phyloP scores from a whole-genome alignment of 2,329 filamentous ascomycete species.

The Aspergillus hiratsukae region DNA sequence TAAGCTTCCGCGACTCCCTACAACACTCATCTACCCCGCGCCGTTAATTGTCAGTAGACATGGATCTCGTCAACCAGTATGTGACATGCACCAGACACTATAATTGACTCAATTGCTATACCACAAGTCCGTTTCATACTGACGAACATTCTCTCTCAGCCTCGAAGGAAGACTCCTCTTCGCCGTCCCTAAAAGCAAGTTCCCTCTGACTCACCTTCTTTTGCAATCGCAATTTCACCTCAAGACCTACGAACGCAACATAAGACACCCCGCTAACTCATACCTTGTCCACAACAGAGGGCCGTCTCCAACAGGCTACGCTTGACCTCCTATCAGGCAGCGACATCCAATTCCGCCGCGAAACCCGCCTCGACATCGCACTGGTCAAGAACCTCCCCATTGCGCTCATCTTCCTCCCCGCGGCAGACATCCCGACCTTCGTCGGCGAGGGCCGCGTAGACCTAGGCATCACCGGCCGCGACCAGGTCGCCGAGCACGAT shows the following conservation, averaged over 20 bases:
- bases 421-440: constrained; percentile 95
- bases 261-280: constrained; percentile 8
- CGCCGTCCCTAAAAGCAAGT: constrained; percentile 95
- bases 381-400: constrained; percentile 96
- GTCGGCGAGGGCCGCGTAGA: constrained; percentile 92
- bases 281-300: constrained; percentile 57
- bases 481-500: constrained; percentile 90
- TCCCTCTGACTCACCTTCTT: constrained; percentile 17
- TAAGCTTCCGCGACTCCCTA: neutral
- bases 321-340: constrained; percentile 88
- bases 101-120: constrained; percentile 1
- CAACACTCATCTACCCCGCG: constrained; percentile 17
- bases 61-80: constrained; percentile 62
- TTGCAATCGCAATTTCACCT: neutral
- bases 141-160: constrained; percentile 49
- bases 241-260: neutral
- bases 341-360: constrained; percentile 93
- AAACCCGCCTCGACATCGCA: constrained; percentile 93
- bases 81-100: constrained; percentile 20
- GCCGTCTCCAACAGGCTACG: constrained; percentile 79
- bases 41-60: constrained; percentile 26
- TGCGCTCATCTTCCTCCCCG: constrained; percentile 93
- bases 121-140: constrained; percentile 1
- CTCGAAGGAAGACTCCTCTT: constrained; percentile 91
- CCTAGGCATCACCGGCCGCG: constrained; percentile 88